phyloP scores from a whole-genome alignment of 805 yeast species.

The Nakazawaea ishiwadae region DNA sequence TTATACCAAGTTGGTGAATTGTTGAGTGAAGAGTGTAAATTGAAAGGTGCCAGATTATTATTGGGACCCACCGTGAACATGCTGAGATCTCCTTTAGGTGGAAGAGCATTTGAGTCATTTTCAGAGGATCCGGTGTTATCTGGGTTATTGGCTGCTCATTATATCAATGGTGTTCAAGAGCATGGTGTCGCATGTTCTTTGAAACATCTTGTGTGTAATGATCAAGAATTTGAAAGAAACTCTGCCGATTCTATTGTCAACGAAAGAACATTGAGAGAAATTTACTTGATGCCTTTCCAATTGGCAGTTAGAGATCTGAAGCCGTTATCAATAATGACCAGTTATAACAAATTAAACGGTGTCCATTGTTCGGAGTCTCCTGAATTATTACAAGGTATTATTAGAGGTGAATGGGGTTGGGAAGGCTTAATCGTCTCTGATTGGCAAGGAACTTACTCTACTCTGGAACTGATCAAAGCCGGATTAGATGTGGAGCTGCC shows the following conservation, averaged over 20 bases:
- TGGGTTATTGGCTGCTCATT: slow-evolving; percentile 40
- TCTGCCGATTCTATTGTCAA: slow-evolving; percentile 44
- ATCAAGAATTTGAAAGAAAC: slow-evolving; percentile 51
- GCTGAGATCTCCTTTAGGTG: slow-evolving; percentile 40
- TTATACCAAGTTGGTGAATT: slow-evolving; percentile 33
- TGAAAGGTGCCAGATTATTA: slow-evolving; percentile 35
- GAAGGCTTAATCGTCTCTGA: slow-evolving; percentile 57
- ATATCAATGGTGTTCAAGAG: slow-evolving; percentile 51
- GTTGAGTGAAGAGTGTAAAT: slow-evolving; percentile 38
- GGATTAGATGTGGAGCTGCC: slow-evolving; percentile 69
- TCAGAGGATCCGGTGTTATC: slow-evolving; percentile 41
- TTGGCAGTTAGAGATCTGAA: slow-evolving; percentile 47
- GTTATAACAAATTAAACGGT: slow-evolving; percentile 62
- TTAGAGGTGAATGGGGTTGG: slow-evolving; percentile 54
- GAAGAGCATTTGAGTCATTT: slow-evolving; percentile 38
- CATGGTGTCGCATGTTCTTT: slow-evolving; percentile 48
- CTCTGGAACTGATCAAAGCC: slow-evolving; percentile 40
- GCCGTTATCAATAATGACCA: slow-evolving; percentile 56
- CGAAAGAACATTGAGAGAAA: slow-evolving; percentile 60
- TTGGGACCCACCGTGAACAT: slow-evolving; percentile 34
- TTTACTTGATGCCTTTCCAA: slow-evolving; percentile 61
- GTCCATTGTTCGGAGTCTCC: slow-evolving; percentile 46
- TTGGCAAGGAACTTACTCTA: slow-evolving; percentile 57
- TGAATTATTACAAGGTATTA: slow-evolving; percentile 36
- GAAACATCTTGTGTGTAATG: slow-evolving; percentile 63